These are phyloP conservation scores for Debaryomyces hansenii DNA, from an alignment of 805 yeast genomes.

Conservation along the genomic window DNA sequence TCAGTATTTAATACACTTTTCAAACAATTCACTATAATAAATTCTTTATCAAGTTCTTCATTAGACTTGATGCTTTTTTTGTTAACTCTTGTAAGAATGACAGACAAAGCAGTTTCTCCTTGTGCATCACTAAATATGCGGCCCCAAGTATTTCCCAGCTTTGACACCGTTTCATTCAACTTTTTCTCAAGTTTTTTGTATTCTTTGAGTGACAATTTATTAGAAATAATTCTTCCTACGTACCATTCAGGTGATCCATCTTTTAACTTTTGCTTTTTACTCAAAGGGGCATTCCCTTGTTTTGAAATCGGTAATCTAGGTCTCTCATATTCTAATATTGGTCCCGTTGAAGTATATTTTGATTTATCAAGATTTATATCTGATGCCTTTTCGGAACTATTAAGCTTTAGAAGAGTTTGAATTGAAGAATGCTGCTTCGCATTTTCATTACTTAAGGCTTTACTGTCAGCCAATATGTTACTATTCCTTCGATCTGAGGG, in stretches of 20 bases:
- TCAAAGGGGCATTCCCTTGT: neutral
- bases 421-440: neutral
- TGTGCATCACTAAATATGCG: conserved; percentile 36
- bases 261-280: conserved; percentile 25
- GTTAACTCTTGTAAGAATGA: conserved; percentile 36
- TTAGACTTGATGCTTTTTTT: conserved; percentile 44
- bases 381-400: neutral
- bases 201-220: conserved; percentile 30
- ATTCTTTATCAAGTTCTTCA: conserved; percentile 44
- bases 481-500: too few relatives aligned
- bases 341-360: too few relatives aligned
- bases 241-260: conserved; percentile 45
- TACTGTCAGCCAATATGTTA: too few relatives aligned
- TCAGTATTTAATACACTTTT: conserved; percentile 32
- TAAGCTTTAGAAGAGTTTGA: neutral
- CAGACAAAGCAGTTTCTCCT: conserved; percentile 45
- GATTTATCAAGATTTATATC: too few relatives aligned
- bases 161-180: conserved; percentile 19
- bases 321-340: too few relatives aligned
- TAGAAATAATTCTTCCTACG: conserved; percentile 36
- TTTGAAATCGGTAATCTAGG: neutral
- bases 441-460: neutral
- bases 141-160: conserved; percentile 27
- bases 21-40: conserved; percentile 36
- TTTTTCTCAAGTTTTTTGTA: conserved; percentile 35